phyloP scores from a whole-genome alignment of 177 flowering plant species.

The Vitis hybrid region DNA sequence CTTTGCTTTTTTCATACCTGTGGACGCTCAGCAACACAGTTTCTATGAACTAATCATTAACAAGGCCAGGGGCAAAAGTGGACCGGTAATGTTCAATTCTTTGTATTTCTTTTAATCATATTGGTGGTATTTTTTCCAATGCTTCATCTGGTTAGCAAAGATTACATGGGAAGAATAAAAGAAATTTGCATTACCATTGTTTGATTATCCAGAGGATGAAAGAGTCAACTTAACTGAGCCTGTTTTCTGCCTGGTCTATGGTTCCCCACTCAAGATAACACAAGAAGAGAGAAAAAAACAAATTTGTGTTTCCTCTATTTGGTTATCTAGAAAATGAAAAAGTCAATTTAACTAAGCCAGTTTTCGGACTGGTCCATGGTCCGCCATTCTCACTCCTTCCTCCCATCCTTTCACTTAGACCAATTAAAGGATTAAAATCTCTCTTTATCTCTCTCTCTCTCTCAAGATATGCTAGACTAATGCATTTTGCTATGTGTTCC shows the following conservation, averaged over 20 bases:
- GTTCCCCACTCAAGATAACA: neutral
- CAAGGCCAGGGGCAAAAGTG: conserved; percentile 99
- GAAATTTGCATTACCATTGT: neutral
- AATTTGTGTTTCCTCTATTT: neutral
- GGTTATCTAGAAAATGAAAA: neutral
- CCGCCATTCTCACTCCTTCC: too few species aligned
- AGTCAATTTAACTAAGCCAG: too few species aligned
- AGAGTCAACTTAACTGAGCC: neutral
- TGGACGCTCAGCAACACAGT: conserved; percentile 86
- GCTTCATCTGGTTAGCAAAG: neutral
- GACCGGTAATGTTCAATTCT: conserved; percentile 70
- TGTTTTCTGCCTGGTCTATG: neutral
- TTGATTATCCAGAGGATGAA: neutral
- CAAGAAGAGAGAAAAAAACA: neutral
- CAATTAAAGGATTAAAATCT: neutral
- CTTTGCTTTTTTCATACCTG: conserved; percentile 5
- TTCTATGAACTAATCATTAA: conserved; percentile 93
- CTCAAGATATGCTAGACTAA: neutral
- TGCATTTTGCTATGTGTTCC: neutral
- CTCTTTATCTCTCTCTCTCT: conserved; percentile 1
- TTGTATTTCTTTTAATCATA: neutral
- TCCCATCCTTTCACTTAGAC: too few species aligned
- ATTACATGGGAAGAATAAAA: neutral
- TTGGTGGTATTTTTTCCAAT: neutral
- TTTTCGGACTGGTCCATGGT: too few species aligned